A percentile compares a stretch with the other conserved stretches of the same genome.
Evolutionary conservation across 2,329 filamentous ascomycete species (phyloP).

Genomic region (Fusarium sp.): DNA sequence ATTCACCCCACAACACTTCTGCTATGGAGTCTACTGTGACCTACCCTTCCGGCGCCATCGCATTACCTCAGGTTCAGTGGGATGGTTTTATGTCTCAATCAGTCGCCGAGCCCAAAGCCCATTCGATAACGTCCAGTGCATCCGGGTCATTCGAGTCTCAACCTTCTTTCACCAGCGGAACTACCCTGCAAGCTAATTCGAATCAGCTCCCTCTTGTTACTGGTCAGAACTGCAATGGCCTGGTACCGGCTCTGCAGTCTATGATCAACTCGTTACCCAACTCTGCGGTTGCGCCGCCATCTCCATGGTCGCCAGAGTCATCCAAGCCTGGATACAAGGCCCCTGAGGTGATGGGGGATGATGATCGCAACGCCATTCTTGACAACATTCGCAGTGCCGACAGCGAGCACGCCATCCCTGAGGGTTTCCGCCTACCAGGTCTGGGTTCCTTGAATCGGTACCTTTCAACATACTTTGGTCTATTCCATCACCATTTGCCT

Average conservation of each 20-base stretch:
- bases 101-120: conserved; percentile 76
- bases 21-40: conserved; percentile 81
- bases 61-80: conserved; percentile 89
- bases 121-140: conserved; percentile 74
- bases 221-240: conserved; percentile 67
- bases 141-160: conserved; percentile 75
- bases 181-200: conserved; percentile 64
- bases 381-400: conserved; percentile 87
- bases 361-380: conserved; percentile 84
- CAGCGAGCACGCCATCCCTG: conserved; percentile 81
- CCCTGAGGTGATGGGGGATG: conserved; percentile 84
- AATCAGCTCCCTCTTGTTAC: conserved; percentile 75
- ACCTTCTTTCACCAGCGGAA: conserved; percentile 68
- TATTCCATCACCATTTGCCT: conserved; percentile 96
- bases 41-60: conserved; percentile 81
- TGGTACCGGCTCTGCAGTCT: conserved; percentile 74
- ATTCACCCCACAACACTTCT: conserved; percentile 75
- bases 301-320: conserved; percentile 73
- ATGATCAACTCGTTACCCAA: conserved; percentile 77
- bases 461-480: conserved; percentile 92
- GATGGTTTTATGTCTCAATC: conserved; percentile 83
- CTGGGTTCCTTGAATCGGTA: conserved; percentile 87
- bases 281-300: conserved; percentile 75
- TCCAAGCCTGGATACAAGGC: conserved; percentile 75
- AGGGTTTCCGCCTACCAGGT: conserved; percentile 88